A percentile compares a stretch with the other conserved stretches of the same genome.
Conservation (phyloP, 2,329 filamentous ascomycete species). For the Tolypocladium tropicale region DNA sequence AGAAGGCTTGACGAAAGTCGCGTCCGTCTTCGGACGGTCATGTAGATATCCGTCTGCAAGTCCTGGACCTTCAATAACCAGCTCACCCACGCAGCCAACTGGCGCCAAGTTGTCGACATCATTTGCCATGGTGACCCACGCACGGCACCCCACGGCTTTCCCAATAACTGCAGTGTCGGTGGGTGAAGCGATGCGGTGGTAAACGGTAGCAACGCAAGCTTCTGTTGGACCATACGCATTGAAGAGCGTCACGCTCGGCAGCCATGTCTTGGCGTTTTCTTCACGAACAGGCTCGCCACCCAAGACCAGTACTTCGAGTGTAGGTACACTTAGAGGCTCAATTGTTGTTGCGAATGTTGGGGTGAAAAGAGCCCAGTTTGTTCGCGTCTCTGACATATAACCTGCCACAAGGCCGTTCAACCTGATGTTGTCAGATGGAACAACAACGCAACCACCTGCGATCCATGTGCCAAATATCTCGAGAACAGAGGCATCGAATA, state of each 20-base stretch:
- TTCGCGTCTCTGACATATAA: constrained; percentile 1
- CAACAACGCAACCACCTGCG: constrained; percentile 1
- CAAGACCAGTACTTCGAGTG: background rate
- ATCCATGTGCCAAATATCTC: background rate
- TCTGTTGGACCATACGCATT: background rate
- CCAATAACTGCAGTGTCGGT: background rate
- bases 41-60: constrained; percentile 13
- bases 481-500: constrained; percentile 5
- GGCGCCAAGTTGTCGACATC: constrained; percentile 8
- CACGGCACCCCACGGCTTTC: background rate
- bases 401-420: constrained; percentile 1
- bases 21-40: constrained; percentile 9
- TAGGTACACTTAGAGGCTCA: background rate
- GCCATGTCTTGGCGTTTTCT: constrained; percentile 1
- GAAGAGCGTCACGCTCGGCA: background rate
- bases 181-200: background rate
- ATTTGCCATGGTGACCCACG: constrained; percentile 12
- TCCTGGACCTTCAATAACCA: constrained; percentile 14
- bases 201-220: background rate
- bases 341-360: constrained; percentile 4
- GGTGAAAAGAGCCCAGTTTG: constrained; percentile 1
- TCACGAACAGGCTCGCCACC: background rate
- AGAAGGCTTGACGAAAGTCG: constrained; percentile 16
- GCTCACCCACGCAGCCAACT: constrained; percentile 12
- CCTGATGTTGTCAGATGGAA: constrained; percentile 2